Evolutionary conservation across 257 asterid species (phyloP), one percentile per base, ranked within the genome.

Genomic region (Capsicum pubescens): DNA sequence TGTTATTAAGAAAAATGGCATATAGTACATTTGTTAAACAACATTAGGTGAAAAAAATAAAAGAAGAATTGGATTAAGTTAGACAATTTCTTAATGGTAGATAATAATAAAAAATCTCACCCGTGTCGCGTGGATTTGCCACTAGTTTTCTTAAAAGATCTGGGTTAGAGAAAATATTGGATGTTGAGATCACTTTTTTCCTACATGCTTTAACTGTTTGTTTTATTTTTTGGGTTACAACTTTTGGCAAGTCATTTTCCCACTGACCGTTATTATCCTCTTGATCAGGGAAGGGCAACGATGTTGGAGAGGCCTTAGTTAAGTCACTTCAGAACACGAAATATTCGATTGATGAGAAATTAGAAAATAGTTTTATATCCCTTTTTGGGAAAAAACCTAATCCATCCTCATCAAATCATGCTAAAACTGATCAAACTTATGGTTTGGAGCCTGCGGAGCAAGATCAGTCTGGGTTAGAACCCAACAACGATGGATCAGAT

Each of bases 241-340:
- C 60, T 66, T 82, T 68, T 68, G 16, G 54, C 50, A 66, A 13
- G 19, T 54, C 32, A 68, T 82, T 67, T 82, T 68, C 59, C 64
- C 32, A 32, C 64, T 77, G 64, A 77, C 82, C n/a, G 26, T 9
- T 77, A 68, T 72, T 82, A 44, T 82, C 35, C 55, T 69, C n/a
- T 3, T 83, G 21, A 55, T 39, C 93, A 97, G 99, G 93, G 70
- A 92, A 92, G 83, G 92, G 84, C 61, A 93, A 83, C n/a, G 98
- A 97, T 92, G 97, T 92, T 61, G 99, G 99, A 69, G 92, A 93
- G 85, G 93, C 87, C 66, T 79, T 97, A 93, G 98, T 97, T 77
- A 97, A 92, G 88, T 92, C 99, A 61, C 91, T 97, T 78, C 99
- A 97, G 91, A 93, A 91, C 86, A 90, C 97, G 2, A 90, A 88